Evolutionary conservation across 139 green algal genomes (phyloP).

Genomic region (Bryopsis sp.): DNA sequence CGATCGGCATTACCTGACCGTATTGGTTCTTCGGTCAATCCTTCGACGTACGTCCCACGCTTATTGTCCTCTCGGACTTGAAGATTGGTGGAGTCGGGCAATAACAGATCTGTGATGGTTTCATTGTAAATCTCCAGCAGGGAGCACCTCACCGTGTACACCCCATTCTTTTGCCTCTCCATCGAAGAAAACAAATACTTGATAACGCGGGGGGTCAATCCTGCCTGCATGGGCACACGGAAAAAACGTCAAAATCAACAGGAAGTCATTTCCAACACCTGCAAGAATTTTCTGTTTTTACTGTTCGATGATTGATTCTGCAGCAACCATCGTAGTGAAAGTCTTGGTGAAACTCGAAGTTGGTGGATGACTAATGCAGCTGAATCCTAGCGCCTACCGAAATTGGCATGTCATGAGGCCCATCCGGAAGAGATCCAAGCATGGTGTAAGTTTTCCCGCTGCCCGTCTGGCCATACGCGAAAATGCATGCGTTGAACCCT

Average conservation of each 20-base stretch:
- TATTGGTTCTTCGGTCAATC: constrained; percentile 55
- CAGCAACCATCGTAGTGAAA: not conserved
- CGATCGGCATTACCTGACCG: constrained; percentile 50
- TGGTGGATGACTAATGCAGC: not conserved
- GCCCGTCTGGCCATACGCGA: constrained; percentile 28
- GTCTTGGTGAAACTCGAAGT: not conserved
- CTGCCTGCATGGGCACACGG: constrained; percentile 31
- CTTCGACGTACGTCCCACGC: constrained; percentile 75
- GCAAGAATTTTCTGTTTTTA: not conserved
- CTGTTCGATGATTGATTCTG: not conserved
- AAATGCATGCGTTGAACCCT: constrained; percentile 31
- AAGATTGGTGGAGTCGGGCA: constrained; percentile 36
- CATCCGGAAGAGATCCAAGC: not conserved
- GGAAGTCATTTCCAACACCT: not conserved
- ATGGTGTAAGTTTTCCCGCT: constrained; percentile 20
- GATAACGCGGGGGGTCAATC: constrained; percentile 73
- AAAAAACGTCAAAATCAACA: constrained; percentile 1
- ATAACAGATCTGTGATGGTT: constrained; percentile 74
- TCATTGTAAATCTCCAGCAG: constrained; percentile 97
- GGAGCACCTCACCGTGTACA: constrained; percentile 28
- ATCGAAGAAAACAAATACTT: constrained; percentile 75
- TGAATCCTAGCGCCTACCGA: not conserved
- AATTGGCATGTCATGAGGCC: not conserved
- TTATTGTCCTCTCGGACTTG: constrained; percentile 65
- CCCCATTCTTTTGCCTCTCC: constrained; percentile 24